Conservation (phyloP, 2,329 filamentous ascomycete species). For the Immersiporthe knoxdaviesiana region DNA sequence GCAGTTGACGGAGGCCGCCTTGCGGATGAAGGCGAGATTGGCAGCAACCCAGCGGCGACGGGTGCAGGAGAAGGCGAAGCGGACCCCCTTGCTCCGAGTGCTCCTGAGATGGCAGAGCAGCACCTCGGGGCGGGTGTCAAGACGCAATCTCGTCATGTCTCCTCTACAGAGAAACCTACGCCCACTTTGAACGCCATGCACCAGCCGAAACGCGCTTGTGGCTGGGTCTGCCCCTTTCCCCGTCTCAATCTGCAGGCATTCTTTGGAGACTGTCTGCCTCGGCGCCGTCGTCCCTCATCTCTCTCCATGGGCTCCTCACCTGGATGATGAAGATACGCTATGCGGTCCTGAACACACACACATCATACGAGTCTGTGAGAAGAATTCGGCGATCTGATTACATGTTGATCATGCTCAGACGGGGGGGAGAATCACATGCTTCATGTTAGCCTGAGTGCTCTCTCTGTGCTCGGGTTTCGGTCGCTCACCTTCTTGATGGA, state of each 20-base stretch:
- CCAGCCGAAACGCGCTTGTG: not conserved
- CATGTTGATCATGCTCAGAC: not conserved
- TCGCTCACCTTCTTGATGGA: too few relatives aligned
- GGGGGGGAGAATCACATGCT: not conserved
- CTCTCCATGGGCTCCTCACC: not conserved
- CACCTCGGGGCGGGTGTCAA: not conserved
- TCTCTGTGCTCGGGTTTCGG: not conserved
- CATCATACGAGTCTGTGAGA: not conserved
- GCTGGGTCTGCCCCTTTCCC: constrained; percentile 7
- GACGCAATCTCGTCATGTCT: not conserved
- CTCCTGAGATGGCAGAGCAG: not conserved
- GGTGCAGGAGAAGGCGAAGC: not conserved
- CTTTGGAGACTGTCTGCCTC: constrained; percentile 8
- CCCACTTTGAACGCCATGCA: not conserved
- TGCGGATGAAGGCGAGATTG: not conserved
- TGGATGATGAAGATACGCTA: not conserved
- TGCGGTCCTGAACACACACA: not conserved
- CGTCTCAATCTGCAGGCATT: not conserved
- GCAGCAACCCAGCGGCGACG: not conserved
- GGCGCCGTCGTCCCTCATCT: not conserved
- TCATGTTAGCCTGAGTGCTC: not conserved
- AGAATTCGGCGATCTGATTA: not conserved
- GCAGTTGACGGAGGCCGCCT: not conserved
- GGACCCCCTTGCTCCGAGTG: not conserved
- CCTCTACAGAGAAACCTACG: not conserved